phyloP scores from a whole-genome alignment of 139 green algal species.

The Limnomonas spitsbergensis region DNA sequence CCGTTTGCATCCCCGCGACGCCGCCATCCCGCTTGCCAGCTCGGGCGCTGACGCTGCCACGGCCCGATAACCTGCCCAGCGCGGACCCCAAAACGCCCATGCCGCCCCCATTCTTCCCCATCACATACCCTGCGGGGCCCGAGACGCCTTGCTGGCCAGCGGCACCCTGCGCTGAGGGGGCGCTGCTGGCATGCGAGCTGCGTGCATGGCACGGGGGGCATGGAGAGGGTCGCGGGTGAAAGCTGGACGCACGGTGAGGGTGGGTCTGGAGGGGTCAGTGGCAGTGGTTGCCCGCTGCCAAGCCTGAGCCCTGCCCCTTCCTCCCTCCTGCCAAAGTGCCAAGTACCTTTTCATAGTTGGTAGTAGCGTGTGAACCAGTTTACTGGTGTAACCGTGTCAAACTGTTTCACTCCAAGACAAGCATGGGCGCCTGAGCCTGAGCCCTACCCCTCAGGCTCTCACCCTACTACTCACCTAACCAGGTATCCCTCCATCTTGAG shows the following conservation, averaged over 20 bases:
- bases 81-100: background rate
- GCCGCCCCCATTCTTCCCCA: background rate
- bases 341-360: background rate
- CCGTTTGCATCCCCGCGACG: background rate
- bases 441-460: background rate
- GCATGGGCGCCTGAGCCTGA: background rate
- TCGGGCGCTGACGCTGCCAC: background rate
- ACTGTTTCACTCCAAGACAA: background rate
- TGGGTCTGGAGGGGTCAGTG: no score
- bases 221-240: no score
- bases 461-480: background rate
- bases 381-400: background rate
- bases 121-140: no score
- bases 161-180: no score
- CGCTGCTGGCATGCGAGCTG: no score
- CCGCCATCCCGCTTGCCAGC: background rate
- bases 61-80: background rate
- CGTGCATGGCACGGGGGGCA: no score
- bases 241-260: no score
- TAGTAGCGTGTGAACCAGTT: background rate
- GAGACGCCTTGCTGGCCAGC: no score
- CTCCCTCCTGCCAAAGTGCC: no score
- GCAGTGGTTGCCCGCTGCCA: no score
- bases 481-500: slow-evolving; percentile 14
- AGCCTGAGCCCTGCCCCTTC: no score